Percentiles rank a stretch among this genome's conserved stretches.
Evolutionary conservation across 495 filamentous ascomycete species (phyloP).

Genomic region (Rhypophila decipiens): DNA sequence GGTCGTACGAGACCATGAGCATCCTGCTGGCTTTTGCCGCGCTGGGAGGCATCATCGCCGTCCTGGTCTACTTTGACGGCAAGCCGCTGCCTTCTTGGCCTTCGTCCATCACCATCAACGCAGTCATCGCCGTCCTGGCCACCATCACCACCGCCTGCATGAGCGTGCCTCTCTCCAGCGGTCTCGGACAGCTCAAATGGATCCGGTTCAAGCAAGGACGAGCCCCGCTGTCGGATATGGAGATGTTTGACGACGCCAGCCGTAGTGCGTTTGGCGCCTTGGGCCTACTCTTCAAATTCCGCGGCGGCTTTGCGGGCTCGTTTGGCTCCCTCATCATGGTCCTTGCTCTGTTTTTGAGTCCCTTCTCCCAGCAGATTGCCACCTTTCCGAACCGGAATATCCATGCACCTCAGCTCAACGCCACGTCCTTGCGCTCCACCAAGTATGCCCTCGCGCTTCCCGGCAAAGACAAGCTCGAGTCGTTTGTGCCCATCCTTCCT

Average conservation of each 20-base stretch:
- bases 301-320: slow-evolving; percentile 24
- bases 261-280: slow-evolving; percentile 35
- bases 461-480: slow-evolving; percentile 4
- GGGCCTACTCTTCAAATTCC: slow-evolving; percentile 22
- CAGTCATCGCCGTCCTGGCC: slow-evolving; percentile 10
- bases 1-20: slow-evolving; percentile 16
- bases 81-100: slow-evolving; percentile 38
- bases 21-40: slow-evolving; percentile 11
- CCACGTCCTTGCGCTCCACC: slow-evolving; percentile 3
- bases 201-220: slow-evolving; percentile 36
- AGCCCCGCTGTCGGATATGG: slow-evolving; percentile 35
- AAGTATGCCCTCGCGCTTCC: slow-evolving; percentile 1
- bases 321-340: slow-evolving; percentile 36
- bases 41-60: slow-evolving; percentile 28
- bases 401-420: slow-evolving; percentile 3
- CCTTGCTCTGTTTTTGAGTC: slow-evolving; percentile 26
- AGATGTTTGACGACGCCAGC: slow-evolving; percentile 39
- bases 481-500: slow-evolving; percentile 24
- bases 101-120: slow-evolving; percentile 18
- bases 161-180: slow-evolving; percentile 33
- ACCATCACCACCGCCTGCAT: slow-evolving; percentile 20
- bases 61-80: slow-evolving; percentile 34
- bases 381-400: slow-evolving; percentile 10
- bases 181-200: slow-evolving; percentile 43
- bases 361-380: slow-evolving; percentile 21